A percentile compares a stretch with the other conserved stretches of the same genome.
Conservation (phyloP, 1,284 basidiomycete genomes). For the Cerioporus squamosus region DNA sequence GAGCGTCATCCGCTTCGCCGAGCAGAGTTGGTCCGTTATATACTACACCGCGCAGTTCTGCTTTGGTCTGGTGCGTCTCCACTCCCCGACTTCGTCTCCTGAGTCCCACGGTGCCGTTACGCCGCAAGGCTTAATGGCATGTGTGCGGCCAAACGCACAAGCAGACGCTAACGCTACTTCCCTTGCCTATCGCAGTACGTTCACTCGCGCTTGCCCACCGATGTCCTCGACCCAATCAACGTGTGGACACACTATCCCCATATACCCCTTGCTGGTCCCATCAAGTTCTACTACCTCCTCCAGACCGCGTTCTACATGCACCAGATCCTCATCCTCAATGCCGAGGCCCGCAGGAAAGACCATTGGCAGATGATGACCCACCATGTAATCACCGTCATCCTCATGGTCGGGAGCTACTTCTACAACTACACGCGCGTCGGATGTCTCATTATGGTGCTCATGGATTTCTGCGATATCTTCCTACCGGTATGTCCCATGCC, state of each 20-base stretch:
- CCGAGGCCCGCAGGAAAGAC: conserved; percentile 93
- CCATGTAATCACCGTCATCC: conserved; percentile 87
- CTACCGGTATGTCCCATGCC: conserved; percentile 72
- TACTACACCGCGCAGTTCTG: conserved; percentile 82
- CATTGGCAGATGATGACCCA: conserved; percentile 96
- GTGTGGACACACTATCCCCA: conserved; percentile 89
- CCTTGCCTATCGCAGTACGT: conserved; percentile 63
- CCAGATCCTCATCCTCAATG: conserved; percentile 89
- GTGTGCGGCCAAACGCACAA: too few species aligned
- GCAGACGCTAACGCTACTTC: background rate
- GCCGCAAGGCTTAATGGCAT: too few species aligned
- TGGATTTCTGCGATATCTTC: conserved; percentile 94
- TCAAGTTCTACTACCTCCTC: conserved; percentile 92
- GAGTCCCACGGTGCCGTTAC: background rate
- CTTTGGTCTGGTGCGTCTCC: conserved; percentile 79
- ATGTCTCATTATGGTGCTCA: conserved; percentile 85
- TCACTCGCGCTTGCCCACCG: conserved; percentile 73
- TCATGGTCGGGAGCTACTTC: conserved; percentile 82
- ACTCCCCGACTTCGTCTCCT: conserved; percentile 17
- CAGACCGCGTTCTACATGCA: conserved; percentile 95
- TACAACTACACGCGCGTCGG: conserved; percentile 90
- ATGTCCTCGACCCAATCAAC: conserved; percentile 65
- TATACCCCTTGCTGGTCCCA: conserved; percentile 71
- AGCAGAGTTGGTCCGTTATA: conserved; percentile 90
- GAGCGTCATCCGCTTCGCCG: conserved; percentile 86